Evolutionary conservation across 805 yeast species (phyloP).

Genomic region (Candida hungchunana): DNA sequence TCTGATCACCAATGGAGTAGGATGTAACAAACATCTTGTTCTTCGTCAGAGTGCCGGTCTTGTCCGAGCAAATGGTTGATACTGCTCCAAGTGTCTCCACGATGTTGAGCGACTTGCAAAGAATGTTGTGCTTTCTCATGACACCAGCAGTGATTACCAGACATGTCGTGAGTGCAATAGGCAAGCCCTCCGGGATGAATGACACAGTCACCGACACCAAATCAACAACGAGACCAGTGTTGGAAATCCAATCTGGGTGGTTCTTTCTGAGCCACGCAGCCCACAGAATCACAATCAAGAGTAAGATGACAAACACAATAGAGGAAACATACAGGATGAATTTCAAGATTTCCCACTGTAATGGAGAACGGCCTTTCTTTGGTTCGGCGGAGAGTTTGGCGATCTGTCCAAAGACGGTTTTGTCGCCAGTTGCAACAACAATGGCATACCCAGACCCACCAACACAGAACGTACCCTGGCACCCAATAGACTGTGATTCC

Average conservation of each 20-base stretch:
- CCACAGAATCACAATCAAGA: conserved; percentile 37
- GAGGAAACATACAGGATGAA: conserved; percentile 30
- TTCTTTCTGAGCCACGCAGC: conserved; percentile 37
- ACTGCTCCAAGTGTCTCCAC: conserved; percentile 58
- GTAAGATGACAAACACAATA: conserved; percentile 28
- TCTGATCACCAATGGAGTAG: conserved; percentile 9
- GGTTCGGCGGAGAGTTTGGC: conserved; percentile 39
- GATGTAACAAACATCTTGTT: conserved; percentile 43
- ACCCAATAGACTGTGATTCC: conserved; percentile 39
- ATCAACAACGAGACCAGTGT: conserved; percentile 38
- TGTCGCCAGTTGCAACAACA: conserved; percentile 41
- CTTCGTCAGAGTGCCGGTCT: conserved; percentile 46
- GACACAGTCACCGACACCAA: conserved; percentile 44
- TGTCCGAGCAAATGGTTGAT: conserved; percentile 41
- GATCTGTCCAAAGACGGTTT: conserved; percentile 43
- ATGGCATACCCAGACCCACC: conserved; percentile 41
- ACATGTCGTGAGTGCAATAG: conserved; percentile 47
- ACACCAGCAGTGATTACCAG: conserved; percentile 43
- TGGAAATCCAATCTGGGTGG: conserved; percentile 39
- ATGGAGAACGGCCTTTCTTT: conserved; percentile 37
- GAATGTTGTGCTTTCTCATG: conserved; percentile 41
- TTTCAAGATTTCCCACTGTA: conserved; percentile 38
- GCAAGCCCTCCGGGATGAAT: conserved; percentile 50
- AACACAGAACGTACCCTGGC: conserved; percentile 43
- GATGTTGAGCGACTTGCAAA: conserved; percentile 42